Base-by-base conservation (phyloP, 2,329 filamentous ascomycete genomes). In the Ascochyta rabiei region DNA sequence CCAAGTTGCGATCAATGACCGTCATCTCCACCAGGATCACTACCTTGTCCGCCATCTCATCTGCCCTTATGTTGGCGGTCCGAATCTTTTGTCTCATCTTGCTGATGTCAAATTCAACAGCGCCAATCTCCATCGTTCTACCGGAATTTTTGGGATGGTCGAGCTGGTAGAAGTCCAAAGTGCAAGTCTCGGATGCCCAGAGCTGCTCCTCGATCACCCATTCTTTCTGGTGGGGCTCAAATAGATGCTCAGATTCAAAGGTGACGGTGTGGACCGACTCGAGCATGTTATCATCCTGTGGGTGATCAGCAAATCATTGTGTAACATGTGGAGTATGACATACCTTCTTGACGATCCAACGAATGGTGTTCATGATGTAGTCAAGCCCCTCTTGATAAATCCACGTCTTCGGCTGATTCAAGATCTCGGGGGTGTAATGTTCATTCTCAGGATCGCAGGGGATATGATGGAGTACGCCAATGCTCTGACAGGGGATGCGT, bases 321-420 rank as follows among this genome's bases (percentile, higher is more conserved):
- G 7, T 13, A 35, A 30, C 16, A 38, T 16, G 33, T 4, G 5
- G 15, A 15, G 4, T 10, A 33, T 15, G 13, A 48, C 39, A 4
- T 46, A 61, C 60, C 28, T 35, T 48, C 43, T 65, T 63, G 10
- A 65, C 56, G 7, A 62, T n/a, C 59, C 59, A 63, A 3, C 31
- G 10, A 19, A 65, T 54, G 13, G 60, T 60, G 6, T 58, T n/a
- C 15, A 38, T 28, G 9, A 62, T 38, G 18, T 53, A 55, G 4
- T n/a, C 8, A 1, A 3, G 19, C 19, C 9, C 15, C 9, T 54
- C 48, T 34, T 33, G 9, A 15, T 2, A 6, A 26, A n/a, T 23
- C 38, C 21, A 30, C 15, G 33, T n/a, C 12, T 10, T 40, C 49
- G 21, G 13, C 31, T 55, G 53, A 1, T 9, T 7, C 8, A 61